Conservation (phyloP, 129 eudicot species). For the Ambrosia artemisiifolia region DNA sequence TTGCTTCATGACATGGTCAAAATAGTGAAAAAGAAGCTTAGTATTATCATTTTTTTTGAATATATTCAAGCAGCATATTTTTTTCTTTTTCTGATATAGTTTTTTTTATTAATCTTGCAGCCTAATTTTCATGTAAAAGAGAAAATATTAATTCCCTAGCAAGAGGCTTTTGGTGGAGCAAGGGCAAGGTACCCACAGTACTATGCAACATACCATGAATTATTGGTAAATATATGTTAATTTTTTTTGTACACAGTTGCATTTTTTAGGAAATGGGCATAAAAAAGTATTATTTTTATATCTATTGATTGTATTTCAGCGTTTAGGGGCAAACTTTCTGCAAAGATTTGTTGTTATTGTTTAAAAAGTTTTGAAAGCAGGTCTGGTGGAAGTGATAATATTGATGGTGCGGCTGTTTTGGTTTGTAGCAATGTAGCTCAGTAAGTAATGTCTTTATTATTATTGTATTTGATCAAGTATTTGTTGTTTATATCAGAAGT, state of each 20-base stretch:
- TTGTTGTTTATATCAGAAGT: too few relatives aligned
- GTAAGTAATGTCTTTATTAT: too few relatives aligned
- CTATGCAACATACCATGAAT: constrained; percentile 85
- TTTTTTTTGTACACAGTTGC: neutral
- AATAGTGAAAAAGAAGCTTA: constrained; percentile 79
- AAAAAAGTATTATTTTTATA: neutral
- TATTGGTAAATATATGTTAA: constrained; percentile 49
- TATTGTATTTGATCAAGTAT: too few relatives aligned
- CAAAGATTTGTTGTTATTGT: constrained; percentile 64
- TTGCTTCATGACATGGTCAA: constrained; percentile 86
- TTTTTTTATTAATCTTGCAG: constrained; percentile 32
- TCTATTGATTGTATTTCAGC: constrained; percentile 44
- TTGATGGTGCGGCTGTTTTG: too few relatives aligned
- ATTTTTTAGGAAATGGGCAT: neutral
- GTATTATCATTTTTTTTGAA: neutral
- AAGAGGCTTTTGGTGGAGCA: constrained; percentile 97
- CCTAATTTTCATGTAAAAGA: constrained; percentile 89
- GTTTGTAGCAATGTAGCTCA: too few relatives aligned
- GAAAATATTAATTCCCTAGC: constrained; percentile 95
- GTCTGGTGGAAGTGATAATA: too few relatives aligned
- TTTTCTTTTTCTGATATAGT: constrained; percentile 1
- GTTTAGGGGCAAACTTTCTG: constrained; percentile 90
- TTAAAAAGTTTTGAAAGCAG: too few relatives aligned
- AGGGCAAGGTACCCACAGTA: constrained; percentile 91
- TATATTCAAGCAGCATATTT: neutral